A percentile compares a stretch with the other conserved stretches of the same genome.
phyloP scores from a whole-genome alignment of 192 early-diverging fungal species.

The Podila epicladia region DNA sequence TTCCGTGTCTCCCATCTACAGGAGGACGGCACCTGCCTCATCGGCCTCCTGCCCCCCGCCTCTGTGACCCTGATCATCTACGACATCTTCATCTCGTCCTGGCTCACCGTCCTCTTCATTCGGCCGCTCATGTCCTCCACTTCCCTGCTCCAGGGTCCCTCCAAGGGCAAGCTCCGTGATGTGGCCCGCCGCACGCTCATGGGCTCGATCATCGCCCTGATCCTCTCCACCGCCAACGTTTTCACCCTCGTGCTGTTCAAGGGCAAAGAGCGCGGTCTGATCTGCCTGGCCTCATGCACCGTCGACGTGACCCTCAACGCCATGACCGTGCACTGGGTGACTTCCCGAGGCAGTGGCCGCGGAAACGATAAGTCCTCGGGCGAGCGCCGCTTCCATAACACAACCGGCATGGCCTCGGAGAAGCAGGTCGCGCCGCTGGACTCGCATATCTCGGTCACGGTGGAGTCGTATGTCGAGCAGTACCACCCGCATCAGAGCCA shows the following conservation, averaged over 20 bases:
- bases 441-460: constrained; percentile 39
- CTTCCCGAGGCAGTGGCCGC: constrained; percentile 22
- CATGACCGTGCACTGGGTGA: constrained; percentile 58
- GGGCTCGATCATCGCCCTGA: constrained; percentile 51
- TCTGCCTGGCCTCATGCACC: constrained; percentile 58
- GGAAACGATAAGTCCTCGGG: not conserved
- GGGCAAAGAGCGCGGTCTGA: constrained; percentile 55
- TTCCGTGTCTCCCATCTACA: constrained; percentile 19
- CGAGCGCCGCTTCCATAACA: constrained; percentile 6
- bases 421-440: constrained; percentile 40
- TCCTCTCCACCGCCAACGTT: constrained; percentile 55
- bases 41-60: constrained; percentile 38
- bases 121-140: constrained; percentile 45
- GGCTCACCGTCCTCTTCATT: constrained; percentile 45
- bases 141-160: constrained; percentile 36
- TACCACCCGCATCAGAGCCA: constrained; percentile 32
- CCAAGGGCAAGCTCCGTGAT: constrained; percentile 38
- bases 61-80: constrained; percentile 38
- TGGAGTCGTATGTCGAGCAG: constrained; percentile 43
- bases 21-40: constrained; percentile 21
- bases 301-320: constrained; percentile 61
- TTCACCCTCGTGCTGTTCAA: constrained; percentile 46
- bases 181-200: constrained; percentile 55
- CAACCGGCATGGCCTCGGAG: not conserved
- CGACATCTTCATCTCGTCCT: constrained; percentile 43